Percentiles rank a stretch among this genome's conserved stretches.
Conservation (phyloP, 2,329 filamentous ascomycete genomes). For the Talaromyces atroroseus region DNA sequence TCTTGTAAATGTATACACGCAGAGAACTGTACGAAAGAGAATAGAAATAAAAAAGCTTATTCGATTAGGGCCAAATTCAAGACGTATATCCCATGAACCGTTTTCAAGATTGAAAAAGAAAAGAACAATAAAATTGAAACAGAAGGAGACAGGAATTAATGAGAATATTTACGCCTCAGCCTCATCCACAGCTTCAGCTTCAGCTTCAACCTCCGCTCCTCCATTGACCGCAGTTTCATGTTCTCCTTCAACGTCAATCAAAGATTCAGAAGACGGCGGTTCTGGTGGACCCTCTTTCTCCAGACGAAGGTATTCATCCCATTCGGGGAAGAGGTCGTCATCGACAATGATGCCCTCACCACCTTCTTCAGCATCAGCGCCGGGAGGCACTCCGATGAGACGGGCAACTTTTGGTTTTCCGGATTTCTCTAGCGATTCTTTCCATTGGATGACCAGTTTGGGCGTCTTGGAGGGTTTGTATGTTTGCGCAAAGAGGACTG, state of each 20-base stretch:
- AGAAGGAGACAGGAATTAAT: neutral
- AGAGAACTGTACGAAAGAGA: neutral
- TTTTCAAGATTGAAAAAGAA: neutral
- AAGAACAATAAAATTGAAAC: neutral
- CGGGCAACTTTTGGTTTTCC: constrained; percentile 83
- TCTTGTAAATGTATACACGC: neutral
- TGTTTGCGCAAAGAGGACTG: constrained; percentile 87
- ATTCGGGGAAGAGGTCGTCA: constrained; percentile 89
- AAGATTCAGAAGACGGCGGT: constrained; percentile 32
- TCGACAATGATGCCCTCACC: constrained; percentile 40
- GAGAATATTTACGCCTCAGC: constrained; percentile 7
- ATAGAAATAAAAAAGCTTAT: neutral
- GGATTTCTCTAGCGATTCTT: constrained; percentile 71
- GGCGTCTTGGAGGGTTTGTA: constrained; percentile 79
- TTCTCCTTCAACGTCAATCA: constrained; percentile 39
- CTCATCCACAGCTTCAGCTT: constrained; percentile 5
- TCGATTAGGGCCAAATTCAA: neutral
- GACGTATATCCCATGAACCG: constrained; percentile 6
- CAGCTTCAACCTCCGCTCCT: constrained; percentile 25
- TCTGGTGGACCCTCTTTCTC: constrained; percentile 62
- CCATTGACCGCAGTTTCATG: constrained; percentile 29
- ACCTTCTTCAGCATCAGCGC: constrained; percentile 56
- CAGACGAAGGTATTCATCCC: constrained; percentile 81
- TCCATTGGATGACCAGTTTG: constrained; percentile 70
- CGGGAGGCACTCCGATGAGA: constrained; percentile 73